These are phyloP conservation scores for Vitis hybrid DNA, from an alignment of 177 flowering plant genomes.

Conservation along the genomic window DNA sequence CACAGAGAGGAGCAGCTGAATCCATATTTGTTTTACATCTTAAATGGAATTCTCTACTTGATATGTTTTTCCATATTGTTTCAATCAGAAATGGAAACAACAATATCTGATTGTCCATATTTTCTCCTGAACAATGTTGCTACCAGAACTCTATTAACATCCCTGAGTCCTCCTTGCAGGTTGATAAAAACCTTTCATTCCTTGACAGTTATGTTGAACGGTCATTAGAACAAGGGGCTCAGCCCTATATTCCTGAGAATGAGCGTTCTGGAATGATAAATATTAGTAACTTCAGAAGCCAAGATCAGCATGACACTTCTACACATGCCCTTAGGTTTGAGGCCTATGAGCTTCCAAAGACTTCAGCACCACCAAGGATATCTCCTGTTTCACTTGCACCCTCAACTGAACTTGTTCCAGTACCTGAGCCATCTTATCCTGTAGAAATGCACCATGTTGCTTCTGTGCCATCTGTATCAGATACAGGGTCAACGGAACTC, in stretches of 20 bases:
- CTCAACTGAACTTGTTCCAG: slow-evolving; percentile 66
- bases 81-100: too few species aligned
- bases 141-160: not conserved
- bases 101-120: too few species aligned
- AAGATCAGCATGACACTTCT: slow-evolving; percentile 57
- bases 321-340: slow-evolving; percentile 83
- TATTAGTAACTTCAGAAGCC: slow-evolving; percentile 47
- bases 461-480: slow-evolving; percentile 32
- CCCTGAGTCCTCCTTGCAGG: slow-evolving; percentile 45
- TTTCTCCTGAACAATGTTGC: not conserved
- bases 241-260: slow-evolving; percentile 79
- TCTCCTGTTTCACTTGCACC: slow-evolving; percentile 34
- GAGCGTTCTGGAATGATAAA: slow-evolving; percentile 61
- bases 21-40: too few species aligned
- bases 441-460: slow-evolving; percentile 41
- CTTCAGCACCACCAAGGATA: slow-evolving; percentile 41
- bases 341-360: slow-evolving; percentile 95
- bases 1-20: not conserved
- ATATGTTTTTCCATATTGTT: too few species aligned
- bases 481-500: slow-evolving; percentile 46
- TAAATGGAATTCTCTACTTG: too few species aligned
- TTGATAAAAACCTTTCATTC: slow-evolving; percentile 71
- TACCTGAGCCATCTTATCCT: slow-evolving; percentile 52
- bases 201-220: slow-evolving; percentile 65
- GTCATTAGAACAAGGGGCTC: slow-evolving; percentile 78